Evolutionary conservation across 768 basidiomycete genomes (phyloP).

Genomic region (Pisolithus sp.): DNA sequence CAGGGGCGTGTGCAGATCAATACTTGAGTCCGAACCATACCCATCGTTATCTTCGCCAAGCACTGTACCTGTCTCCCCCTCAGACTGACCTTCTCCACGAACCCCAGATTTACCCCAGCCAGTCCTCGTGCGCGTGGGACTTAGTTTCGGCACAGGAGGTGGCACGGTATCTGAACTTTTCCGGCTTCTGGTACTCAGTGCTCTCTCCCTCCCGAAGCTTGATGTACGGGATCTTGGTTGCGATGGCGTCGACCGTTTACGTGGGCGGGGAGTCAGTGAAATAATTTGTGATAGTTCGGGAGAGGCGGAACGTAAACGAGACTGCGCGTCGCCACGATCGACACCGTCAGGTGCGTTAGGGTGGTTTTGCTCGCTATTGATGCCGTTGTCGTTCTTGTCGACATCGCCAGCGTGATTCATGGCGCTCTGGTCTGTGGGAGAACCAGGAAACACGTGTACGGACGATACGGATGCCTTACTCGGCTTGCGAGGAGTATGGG

Average conservation of each 20-base stretch:
- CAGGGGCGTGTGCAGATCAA: constrained; percentile 63
- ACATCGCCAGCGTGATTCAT: background rate
- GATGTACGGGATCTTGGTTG: constrained; percentile 19
- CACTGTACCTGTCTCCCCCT: background rate
- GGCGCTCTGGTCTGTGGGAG: background rate
- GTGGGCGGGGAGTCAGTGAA: constrained; percentile 32
- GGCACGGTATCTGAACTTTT: constrained; percentile 4
- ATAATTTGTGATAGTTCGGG: constrained; percentile 38
- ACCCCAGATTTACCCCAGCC: background rate
- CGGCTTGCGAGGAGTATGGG: constrained; percentile 19
- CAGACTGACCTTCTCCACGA: background rate
- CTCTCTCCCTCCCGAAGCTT: constrained; percentile 12
- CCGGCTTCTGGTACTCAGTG: constrained; percentile 8
- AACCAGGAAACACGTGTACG: constrained; percentile 7
- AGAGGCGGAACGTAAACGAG: constrained; percentile 18
- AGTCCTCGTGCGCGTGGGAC: constrained; percentile 1
- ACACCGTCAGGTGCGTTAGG: background rate
- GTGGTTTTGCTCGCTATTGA: background rate
- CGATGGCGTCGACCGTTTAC: constrained; percentile 16
- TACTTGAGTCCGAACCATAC: constrained; percentile 53
- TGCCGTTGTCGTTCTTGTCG: background rate
- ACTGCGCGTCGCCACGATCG: constrained; percentile 2
- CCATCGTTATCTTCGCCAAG: constrained; percentile 25
- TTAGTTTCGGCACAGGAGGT: constrained; percentile 7
- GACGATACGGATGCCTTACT: constrained; percentile 13